phyloP scores from a whole-genome alignment of 805 yeast genomes.

The Kluyveromyces wickerhamii region DNA sequence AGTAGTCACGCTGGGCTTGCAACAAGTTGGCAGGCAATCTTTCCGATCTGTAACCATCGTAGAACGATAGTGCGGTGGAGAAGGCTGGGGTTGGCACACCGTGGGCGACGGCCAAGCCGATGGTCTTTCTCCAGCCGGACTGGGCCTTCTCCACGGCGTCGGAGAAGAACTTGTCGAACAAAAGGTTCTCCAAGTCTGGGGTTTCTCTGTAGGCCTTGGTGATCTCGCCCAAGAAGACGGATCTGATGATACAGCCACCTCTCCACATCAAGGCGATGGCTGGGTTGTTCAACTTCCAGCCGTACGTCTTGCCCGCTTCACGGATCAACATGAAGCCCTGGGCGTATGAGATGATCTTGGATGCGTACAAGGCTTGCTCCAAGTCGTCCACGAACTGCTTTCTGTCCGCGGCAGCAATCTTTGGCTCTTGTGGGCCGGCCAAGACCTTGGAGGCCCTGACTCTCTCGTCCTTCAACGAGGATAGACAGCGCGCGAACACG shows the following conservation, averaged over 20 bases:
- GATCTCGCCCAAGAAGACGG: slow-evolving; percentile 95
- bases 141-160: slow-evolving; percentile 90
- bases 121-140: slow-evolving; percentile 87
- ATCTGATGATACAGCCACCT: slow-evolving; percentile 99
- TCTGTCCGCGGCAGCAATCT: slow-evolving; percentile 64
- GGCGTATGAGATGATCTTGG: slow-evolving; percentile 96
- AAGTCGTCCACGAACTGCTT: slow-evolving; percentile 81
- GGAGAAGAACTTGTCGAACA: slow-evolving; percentile 92
- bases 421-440: slow-evolving; percentile 67
- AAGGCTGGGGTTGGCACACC: slow-evolving; percentile 99
- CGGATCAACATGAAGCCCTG: slow-evolving; percentile 99
- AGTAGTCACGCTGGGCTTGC: slow-evolving; percentile 99
- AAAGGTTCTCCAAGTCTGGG: slow-evolving; percentile 90
- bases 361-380: slow-evolving; percentile 97
- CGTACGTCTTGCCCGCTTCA: slow-evolving; percentile 95
- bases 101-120: slow-evolving; percentile 65
- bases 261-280: slow-evolving; percentile 99
- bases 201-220: slow-evolving; percentile 91
- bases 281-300: slow-evolving; percentile 96
- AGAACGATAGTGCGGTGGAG: slow-evolving; percentile 93
- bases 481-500: slow-evolving; percentile 91
- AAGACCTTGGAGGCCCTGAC: slow-evolving; percentile 70
- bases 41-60: slow-evolving; percentile 97
- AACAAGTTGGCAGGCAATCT: slow-evolving; percentile 94
- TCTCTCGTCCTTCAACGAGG: slow-evolving; percentile 90